A percentile compares a stretch with the other conserved stretches of the same genome.
phyloP scores from a whole-genome alignment of 306 rosid species.

The Cucurbita argyrosperma region DNA sequence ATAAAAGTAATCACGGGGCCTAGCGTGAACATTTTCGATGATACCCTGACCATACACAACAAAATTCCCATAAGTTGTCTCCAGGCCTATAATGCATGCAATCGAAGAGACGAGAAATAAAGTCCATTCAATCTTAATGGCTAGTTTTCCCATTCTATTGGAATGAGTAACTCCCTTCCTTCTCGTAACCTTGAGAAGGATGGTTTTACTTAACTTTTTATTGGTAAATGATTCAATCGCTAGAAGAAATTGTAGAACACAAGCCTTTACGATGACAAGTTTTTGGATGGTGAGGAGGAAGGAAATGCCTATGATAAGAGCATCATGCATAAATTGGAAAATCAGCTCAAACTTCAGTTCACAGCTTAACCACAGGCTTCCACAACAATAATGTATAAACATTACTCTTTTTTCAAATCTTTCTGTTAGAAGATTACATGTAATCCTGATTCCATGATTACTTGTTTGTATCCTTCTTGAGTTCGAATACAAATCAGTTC shows the following conservation, averaged over 20 bases:
- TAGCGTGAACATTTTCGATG: not conserved
- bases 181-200: not conserved
- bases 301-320: not conserved
- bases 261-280: not conserved
- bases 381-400: not conserved
- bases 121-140: not conserved
- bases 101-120: not conserved
- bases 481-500: not conserved
- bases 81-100: not conserved
- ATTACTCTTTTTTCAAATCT: not conserved
- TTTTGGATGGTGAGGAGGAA: not conserved
- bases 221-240: not conserved
- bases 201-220: not conserved
- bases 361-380: not conserved
- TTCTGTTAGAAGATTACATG: not conserved
- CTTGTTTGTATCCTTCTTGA: not conserved
- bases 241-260: not conserved
- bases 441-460: not conserved
- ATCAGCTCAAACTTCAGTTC: not conserved
- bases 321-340: not conserved
- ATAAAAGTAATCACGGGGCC: not conserved
- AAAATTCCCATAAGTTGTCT: not conserved
- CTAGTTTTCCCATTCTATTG: not conserved
- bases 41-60: not conserved
- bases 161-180: not conserved